Percentiles rank a stretch among this genome's conserved stretches.
These are phyloP conservation scores for Puccinia sorghi DNA, from an alignment of 1,284 basidiomycete genomes.

Conservation along the genomic window DNA sequence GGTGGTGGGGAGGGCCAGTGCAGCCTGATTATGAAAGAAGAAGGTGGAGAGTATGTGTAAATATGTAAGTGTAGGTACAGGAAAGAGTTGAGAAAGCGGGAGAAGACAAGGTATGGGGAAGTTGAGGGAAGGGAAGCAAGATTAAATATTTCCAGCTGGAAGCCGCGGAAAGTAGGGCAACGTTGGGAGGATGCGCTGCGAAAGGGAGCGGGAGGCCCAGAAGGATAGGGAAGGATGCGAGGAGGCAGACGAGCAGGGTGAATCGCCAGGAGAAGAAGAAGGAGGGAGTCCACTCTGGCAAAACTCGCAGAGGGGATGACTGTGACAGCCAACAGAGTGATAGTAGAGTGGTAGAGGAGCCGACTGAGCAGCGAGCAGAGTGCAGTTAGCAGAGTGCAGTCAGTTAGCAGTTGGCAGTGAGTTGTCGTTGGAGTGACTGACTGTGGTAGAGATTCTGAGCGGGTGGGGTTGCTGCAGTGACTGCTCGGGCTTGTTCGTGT, in stretches of 20 bases:
- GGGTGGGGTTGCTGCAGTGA: background rate
- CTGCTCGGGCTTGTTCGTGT: background rate
- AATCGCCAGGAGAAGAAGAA: background rate
- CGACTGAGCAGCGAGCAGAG: too few relatives aligned
- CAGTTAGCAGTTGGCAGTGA: too few relatives aligned
- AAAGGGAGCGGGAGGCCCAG: background rate
- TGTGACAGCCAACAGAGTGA: background rate
- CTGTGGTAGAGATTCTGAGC: too few relatives aligned
- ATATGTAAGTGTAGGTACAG: background rate
- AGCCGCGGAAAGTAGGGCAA: slow-evolving; percentile 16
- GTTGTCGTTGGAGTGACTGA: too few relatives aligned
- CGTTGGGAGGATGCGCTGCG: background rate
- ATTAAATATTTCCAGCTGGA: background rate
- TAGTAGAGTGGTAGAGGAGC: too few relatives aligned
- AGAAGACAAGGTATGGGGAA: background rate
- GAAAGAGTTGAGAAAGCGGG: slow-evolving; percentile 1
- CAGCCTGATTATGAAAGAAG: background rate
- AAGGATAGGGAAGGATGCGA: background rate
- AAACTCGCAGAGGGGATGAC: background rate
- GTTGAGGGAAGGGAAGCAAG: slow-evolving; percentile 4
- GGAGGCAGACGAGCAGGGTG: too few relatives aligned
- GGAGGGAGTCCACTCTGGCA: background rate
- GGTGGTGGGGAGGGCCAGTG: background rate
- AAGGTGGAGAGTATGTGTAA: background rate
- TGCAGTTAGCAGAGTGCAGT: too few relatives aligned